Evolutionary conservation across 2,329 filamentous ascomycete genomes (phyloP), one percentile per base, ranked within the genome.

Genomic region (Cladosporium colombiae): DNA sequence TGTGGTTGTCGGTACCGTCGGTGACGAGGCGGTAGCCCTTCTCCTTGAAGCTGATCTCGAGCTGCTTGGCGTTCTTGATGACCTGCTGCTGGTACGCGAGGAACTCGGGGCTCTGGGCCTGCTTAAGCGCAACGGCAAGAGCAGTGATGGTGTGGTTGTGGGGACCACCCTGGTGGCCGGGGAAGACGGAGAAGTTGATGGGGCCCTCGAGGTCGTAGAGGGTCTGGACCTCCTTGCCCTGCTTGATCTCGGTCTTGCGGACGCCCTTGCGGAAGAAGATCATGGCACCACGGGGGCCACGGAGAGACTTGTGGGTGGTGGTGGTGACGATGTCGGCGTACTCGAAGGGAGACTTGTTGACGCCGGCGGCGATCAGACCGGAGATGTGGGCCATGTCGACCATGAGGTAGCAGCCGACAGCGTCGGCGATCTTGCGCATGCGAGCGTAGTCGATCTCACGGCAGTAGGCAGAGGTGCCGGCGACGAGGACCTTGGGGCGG

Each of bases 111-210:
- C 88, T 89, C 73, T 92, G 89, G 27, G 95, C 94, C 84, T 99
- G 95, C 84, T 97, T 93, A 70, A 99, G 86, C 53, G 95, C 95
- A 66, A 99, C 95, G 40, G 95, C 89, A 69, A 99, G 86, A 60
- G 95, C 95, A 68, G 94, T 98, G 82, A 99, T 99, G 78, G 95
- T 99, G 88, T 99, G 95, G 85, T 99, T 99, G 86, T 99, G 95
- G 62, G 95, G 95, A 35, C 95, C 95, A 77, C 95, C 95, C 84
- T 99, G 95, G 84, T 99, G 95, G 68, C 95, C 95, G 65, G 95
- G 95, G 88, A 99, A 99, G 79, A 99, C 95, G 66, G 95, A 98
- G 81, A 96, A 93, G 85, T 99, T 99, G 85, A 99, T 99, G 65
- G 93, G 91, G 73, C 89, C 88, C 85, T 99, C 95, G 37, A 99